These are phyloP conservation scores for Yarrowia bubula DNA, from an alignment of 805 yeast genomes.

Conservation along the genomic window DNA sequence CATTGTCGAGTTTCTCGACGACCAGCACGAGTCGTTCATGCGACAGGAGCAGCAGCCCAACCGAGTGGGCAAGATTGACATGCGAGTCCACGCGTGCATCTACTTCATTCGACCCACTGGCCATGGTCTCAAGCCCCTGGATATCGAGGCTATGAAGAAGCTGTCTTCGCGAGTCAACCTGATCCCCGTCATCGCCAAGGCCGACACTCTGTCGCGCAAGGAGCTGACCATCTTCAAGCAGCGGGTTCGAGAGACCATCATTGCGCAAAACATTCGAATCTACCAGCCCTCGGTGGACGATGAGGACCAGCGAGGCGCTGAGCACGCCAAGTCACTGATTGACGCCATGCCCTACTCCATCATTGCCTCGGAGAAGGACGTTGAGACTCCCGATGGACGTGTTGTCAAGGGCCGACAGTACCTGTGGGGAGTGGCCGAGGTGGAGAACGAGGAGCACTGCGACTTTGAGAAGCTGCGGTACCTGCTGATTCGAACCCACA, in stretches of 20 bases:
- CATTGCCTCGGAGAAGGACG: constrained; percentile 61
- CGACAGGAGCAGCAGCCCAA: constrained; percentile 77
- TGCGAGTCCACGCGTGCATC: constrained; percentile 79
- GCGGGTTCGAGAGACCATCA: constrained; percentile 51
- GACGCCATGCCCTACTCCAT: constrained; percentile 65
- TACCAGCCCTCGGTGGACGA: constrained; percentile 51
- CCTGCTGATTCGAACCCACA: constrained; percentile 61
- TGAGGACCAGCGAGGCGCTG: constrained; percentile 35
- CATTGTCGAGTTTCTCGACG: constrained; percentile 70
- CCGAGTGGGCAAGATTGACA: constrained; percentile 53
- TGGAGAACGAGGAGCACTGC: constrained; percentile 73
- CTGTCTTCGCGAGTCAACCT: constrained; percentile 71
- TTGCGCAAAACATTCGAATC: constrained; percentile 54
- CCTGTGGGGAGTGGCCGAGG: constrained; percentile 84
- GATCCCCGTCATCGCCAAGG: constrained; percentile 78
- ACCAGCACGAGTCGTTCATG: constrained; percentile 65
- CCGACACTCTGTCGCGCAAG: constrained; percentile 64
- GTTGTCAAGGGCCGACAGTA: constrained; percentile 72
- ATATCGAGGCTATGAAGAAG: constrained; percentile 69
- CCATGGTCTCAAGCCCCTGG: constrained; percentile 60
- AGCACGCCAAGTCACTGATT: constrained; percentile 31
- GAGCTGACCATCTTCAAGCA: constrained; percentile 58
- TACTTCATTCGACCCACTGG: constrained; percentile 76
- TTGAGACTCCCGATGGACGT: constrained; percentile 46
- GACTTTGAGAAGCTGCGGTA: constrained; percentile 68